Base-by-base conservation (phyloP, 2,329 filamentous ascomycete species). In the Aspergillus pseudotamarii region DNA sequence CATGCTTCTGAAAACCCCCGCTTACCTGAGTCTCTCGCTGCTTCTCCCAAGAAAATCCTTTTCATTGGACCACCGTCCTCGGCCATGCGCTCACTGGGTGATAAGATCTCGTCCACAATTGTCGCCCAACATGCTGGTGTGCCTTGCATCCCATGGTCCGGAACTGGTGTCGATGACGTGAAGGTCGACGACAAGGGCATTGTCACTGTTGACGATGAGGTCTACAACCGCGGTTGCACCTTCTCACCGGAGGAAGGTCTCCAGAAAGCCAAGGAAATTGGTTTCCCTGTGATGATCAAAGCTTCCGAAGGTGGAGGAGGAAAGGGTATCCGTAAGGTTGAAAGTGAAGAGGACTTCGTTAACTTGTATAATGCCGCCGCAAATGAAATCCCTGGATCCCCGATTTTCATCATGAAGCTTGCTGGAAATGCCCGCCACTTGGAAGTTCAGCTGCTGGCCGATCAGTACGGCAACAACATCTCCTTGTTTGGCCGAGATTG, bases 321-420 rank as follows among this genome's bases (percentile, higher is more conserved):
- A 78, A 99, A 99, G 85, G 95, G 95, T 86, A 99, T 99, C 77
- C 93, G 96, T 78, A 97, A 98, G 83, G 95, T 95, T 70, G 85
- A 92, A 66, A 85, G 85, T 65, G 94, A 97, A 78, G 90, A 94
- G 48, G 89, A 91, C 67, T 99, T 99, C 73, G 86, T 91, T 76
- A 84, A 86, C 71, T 85, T 98, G 53, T 99, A 98, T 86, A 95
- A 96, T 80, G 95, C 94, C 53, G 95, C 96, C 26, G 94, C 95
- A 6, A 96, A 91, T 79, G 96, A 99, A 80, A 98, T 99, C 70
- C 96, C 95, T 12, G 96, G 96, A 55, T 99, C 95, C 34, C 95
- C 96, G 71, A 99, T 99, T 81, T 99, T 99, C 86, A 96, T 99
- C 83, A 99, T 99, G 95, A 97, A 99, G 88, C 85, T 99, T 67